These are phyloP conservation scores for Penicillium paradoxum DNA, from an alignment of 495 filamentous ascomycete genomes.

Conservation along the genomic window DNA sequence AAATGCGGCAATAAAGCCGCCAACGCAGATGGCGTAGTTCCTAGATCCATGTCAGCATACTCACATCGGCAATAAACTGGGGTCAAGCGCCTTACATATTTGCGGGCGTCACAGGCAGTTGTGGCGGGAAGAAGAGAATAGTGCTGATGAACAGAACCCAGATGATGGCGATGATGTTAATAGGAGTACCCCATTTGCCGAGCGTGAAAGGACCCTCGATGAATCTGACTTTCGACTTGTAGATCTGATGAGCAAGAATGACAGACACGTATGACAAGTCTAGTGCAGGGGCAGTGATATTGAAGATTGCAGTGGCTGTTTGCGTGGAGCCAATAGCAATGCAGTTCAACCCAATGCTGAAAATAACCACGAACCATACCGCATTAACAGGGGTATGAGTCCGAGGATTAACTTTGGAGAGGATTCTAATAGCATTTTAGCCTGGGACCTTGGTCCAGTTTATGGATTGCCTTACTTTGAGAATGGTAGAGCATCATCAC, in stretches of 20 bases:
- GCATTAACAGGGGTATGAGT: slow-evolving; percentile 64
- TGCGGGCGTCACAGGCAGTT: slow-evolving; percentile 52
- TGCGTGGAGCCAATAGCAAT: slow-evolving; percentile 66
- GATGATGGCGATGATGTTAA: slow-evolving; percentile 56
- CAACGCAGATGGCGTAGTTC: slow-evolving; percentile 67
- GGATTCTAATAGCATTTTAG: slow-evolving; percentile 34
- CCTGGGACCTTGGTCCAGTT: neutral
- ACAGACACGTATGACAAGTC: slow-evolving; percentile 67
- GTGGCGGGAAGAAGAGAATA: slow-evolving; percentile 62
- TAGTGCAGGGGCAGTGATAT: slow-evolving; percentile 63
- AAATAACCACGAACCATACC: slow-evolving; percentile 67
- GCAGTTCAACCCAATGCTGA: slow-evolving; percentile 55
- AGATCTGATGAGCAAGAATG: slow-evolving; percentile 59
- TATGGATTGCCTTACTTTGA: slow-evolving; percentile 42
- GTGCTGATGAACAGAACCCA: slow-evolving; percentile 68
- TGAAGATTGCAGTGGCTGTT: slow-evolving; percentile 67
- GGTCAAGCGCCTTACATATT: slow-evolving; percentile 51
- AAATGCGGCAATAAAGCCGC: slow-evolving; percentile 57
- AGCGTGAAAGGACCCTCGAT: slow-evolving; percentile 61
- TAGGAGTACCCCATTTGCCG: slow-evolving; percentile 52
- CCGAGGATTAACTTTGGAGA: slow-evolving; percentile 51
- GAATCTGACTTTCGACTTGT: slow-evolving; percentile 54
- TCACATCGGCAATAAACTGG: neutral
- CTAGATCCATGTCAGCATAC: slow-evolving; percentile 21
- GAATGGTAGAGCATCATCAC: slow-evolving; percentile 65